Conservation (phyloP, 208 protist species). For the Phytomonas sp. region DNA sequence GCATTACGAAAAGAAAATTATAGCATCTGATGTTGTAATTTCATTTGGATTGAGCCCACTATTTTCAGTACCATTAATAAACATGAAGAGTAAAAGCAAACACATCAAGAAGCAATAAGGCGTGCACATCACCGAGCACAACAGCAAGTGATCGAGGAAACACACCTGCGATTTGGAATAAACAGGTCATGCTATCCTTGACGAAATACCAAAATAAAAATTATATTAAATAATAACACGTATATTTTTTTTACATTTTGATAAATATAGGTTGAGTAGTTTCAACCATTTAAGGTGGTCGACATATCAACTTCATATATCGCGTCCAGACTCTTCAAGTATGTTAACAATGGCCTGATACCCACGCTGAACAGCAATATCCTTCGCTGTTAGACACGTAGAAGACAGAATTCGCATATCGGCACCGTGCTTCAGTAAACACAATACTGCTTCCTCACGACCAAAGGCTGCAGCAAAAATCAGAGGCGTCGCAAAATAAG, state of each 20-base stretch:
- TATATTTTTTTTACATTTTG: conserved; percentile 14
- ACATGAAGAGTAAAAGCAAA: conserved; percentile 11
- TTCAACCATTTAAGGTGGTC: conserved; percentile 4
- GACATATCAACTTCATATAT: not conserved
- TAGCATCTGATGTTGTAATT: not conserved
- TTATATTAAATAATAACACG: conserved; percentile 9
- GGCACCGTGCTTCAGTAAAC: conserved; percentile 52
- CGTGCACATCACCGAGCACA: not conserved
- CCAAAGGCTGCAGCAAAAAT: conserved; percentile 70
- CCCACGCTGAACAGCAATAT: conserved; percentile 63
- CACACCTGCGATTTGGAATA: not conserved
- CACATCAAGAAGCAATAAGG: conserved; percentile 3
- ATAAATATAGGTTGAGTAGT: conserved; percentile 3
- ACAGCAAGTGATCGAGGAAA: not conserved
- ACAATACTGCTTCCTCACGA: conserved; percentile 59
- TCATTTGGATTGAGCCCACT: not conserved
- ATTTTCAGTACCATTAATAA: not conserved
- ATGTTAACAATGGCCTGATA: conserved; percentile 49
- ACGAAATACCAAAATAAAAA: conserved; percentile 12
- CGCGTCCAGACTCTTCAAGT: conserved; percentile 28
- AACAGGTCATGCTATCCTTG: not conserved
- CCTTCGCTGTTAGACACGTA: conserved; percentile 49
- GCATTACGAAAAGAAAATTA: not conserved
- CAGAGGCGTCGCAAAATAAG: conserved; percentile 63
- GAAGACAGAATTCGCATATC: conserved; percentile 28